phyloP scores from a whole-genome alignment of 108 stramenopile genomes.

The Nitzschia palea region DNA sequence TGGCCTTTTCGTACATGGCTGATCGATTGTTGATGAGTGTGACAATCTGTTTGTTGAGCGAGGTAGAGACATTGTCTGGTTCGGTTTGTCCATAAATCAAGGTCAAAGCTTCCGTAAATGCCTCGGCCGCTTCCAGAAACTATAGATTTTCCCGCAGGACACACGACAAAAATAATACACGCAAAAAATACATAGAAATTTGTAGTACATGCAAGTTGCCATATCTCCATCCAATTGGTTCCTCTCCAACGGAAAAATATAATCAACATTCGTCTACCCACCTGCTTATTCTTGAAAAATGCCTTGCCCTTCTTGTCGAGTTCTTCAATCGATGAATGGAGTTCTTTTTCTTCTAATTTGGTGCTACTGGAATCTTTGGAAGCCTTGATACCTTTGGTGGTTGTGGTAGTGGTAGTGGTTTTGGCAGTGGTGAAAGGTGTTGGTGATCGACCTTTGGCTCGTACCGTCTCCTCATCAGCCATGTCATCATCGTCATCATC shows the following conservation, averaged over 20 bases:
- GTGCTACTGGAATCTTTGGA: conserved; percentile 6
- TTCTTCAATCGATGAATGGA: conserved; percentile 78
- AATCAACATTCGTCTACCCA: conserved; percentile 8
- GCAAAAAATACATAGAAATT: no score
- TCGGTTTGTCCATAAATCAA: conserved; percentile 49
- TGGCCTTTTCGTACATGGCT: conserved; percentile 94
- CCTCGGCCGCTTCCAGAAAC: conserved; percentile 78
- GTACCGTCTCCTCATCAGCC: not conserved
- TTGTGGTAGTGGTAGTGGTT: conserved; percentile 35
- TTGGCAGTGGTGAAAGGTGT: conserved; percentile 19
- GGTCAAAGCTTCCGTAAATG: conserved; percentile 80
- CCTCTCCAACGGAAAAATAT: not conserved
- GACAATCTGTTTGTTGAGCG: conserved; percentile 68
- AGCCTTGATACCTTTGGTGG: not conserved
- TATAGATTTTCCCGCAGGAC: conserved; percentile 6
- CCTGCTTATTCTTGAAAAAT: conserved; percentile 78
- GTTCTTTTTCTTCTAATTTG: conserved; percentile 32
- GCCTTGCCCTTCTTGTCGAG: conserved; percentile 85
- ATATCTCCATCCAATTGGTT: no score
- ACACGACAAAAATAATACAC: not conserved
- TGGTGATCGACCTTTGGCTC: conserved; percentile 9
- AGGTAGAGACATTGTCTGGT: conserved; percentile 24
- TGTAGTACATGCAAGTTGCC: no score
- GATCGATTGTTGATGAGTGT: conserved; percentile 89
- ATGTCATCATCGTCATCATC: conserved; percentile 17